phyloP scores from a whole-genome alignment of 2,329 filamentous ascomycete species.

The Chaetothyriales sp. region DNA sequence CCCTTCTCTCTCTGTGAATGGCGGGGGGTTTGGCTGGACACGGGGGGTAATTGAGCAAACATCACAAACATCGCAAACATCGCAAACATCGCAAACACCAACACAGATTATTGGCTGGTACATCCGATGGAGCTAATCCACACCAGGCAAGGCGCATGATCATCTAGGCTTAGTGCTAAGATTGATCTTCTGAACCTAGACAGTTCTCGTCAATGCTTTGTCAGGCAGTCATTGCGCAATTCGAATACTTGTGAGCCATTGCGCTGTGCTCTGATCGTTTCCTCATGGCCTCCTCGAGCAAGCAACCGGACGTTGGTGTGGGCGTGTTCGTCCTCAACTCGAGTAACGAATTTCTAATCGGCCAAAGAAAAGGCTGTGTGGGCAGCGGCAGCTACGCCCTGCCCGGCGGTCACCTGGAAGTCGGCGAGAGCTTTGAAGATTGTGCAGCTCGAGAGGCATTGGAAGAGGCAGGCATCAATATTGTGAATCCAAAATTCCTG shows the following conservation, averaged over 20 bases:
- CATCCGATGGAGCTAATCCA: too few species aligned
- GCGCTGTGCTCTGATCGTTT: too few species aligned
- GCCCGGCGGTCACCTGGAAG: conserved; percentile 63
- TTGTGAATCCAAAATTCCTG: conserved; percentile 39
- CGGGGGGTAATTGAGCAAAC: background rate
- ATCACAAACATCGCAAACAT: background rate
- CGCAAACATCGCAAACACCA: too few species aligned
- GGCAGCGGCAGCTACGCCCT: conserved; percentile 48
- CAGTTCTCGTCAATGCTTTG: too few species aligned
- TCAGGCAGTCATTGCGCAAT: background rate
- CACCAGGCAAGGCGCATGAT: too few species aligned
- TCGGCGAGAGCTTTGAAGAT: conserved; percentile 44
- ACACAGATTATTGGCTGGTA: too few species aligned
- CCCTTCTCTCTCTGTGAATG: background rate
- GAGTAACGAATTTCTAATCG: conserved; percentile 30
- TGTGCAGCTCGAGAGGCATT: conserved; percentile 53
- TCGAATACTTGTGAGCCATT: background rate
- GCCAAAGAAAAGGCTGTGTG: conserved; percentile 32
- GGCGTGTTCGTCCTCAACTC: conserved; percentile 32
- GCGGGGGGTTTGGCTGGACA: background rate
- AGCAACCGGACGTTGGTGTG: conserved; percentile 29
- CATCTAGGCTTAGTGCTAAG: too few species aligned
- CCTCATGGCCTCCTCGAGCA: background rate
- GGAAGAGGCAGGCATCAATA: conserved; percentile 53
- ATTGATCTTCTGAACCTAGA: too few species aligned